A percentile compares a stretch with the other conserved stretches of the same genome.
Evolutionary conservation across 2,329 filamentous ascomycete species (phyloP).

Genomic region (Parafenestella ontariensis): DNA sequence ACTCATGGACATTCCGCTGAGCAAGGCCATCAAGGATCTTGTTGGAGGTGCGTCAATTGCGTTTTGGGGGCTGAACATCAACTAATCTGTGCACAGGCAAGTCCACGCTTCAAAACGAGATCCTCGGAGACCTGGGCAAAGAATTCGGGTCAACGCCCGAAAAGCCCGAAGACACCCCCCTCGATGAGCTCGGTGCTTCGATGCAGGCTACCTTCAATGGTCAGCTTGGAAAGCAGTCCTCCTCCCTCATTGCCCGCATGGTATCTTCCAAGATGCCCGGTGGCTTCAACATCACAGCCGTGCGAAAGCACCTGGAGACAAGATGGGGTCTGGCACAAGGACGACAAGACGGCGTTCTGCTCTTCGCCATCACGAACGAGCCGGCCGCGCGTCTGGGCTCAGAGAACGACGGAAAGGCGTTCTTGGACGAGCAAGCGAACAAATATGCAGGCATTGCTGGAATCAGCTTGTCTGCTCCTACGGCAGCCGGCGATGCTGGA

Average conservation of each 20-base stretch:
- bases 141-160: slow-evolving; percentile 98
- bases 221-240: slow-evolving; percentile 95
- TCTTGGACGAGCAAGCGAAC: slow-evolving; percentile 85
- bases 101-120: slow-evolving; percentile 98
- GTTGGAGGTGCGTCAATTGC: slow-evolving; percentile 78
- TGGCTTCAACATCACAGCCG: slow-evolving; percentile 97
- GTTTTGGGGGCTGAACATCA: slow-evolving; percentile 12
- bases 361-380: slow-evolving; percentile 92
- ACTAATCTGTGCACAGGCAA: slow-evolving; percentile 69
- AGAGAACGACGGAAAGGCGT: slow-evolving; percentile 89
- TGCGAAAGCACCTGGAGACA: slow-evolving; percentile 93
- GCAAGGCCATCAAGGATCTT: slow-evolving; percentile 97
- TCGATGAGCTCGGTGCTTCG: slow-evolving; percentile 91
- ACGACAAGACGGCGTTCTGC: slow-evolving; percentile 87
- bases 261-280: slow-evolving; percentile 99
- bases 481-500: slow-evolving; percentile 73
- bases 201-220: slow-evolving; percentile 99
- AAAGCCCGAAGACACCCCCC: slow-evolving; percentile 95
- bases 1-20: slow-evolving; percentile 84
- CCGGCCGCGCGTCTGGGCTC: slow-evolving; percentile 86
- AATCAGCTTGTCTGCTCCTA: slow-evolving; percentile 78
- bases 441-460: slow-evolving; percentile 88
- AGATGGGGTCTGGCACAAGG: slow-evolving; percentile 88
- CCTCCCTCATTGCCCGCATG: slow-evolving; percentile 88
- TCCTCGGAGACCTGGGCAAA: slow-evolving; percentile 95